These are phyloP conservation scores for Phaffomyces thermotolerans DNA, from an alignment of 805 yeast species.

Conservation along the genomic window DNA sequence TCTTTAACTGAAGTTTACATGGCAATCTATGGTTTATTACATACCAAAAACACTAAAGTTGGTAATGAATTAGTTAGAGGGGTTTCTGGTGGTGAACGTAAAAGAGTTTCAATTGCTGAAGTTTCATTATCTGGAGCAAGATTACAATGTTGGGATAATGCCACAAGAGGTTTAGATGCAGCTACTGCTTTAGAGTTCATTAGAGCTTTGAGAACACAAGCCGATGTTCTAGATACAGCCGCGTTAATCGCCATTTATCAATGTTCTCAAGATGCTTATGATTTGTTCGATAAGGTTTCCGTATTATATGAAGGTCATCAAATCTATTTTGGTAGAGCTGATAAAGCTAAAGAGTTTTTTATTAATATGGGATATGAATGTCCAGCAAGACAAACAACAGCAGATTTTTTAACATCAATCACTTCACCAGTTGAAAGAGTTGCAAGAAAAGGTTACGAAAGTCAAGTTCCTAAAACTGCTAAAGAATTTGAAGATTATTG, in stretches of 20 bases:
- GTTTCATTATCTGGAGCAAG: conserved; percentile 39
- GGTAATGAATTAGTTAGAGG: conserved; percentile 60
- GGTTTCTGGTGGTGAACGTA: conserved; percentile 66
- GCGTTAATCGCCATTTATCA: conserved; percentile 54
- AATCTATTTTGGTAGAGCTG: conserved; percentile 40
- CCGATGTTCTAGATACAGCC: conserved; percentile 38
- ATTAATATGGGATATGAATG: conserved; percentile 45
- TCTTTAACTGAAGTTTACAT: conserved; percentile 46
- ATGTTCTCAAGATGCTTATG: conserved; percentile 44
- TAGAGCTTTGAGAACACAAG: conserved; percentile 40
- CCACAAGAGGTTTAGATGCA: conserved; percentile 54
- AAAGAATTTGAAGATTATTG: conserved; percentile 42
- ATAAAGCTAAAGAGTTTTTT: conserved; percentile 39
- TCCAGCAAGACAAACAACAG: conserved; percentile 48
- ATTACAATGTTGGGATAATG: conserved; percentile 46
- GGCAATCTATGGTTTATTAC: conserved; percentile 41
- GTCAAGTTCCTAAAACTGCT: conserved; percentile 42
- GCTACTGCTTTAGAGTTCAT: conserved; percentile 51
- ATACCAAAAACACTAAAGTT: conserved; percentile 53
- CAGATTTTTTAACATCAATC: conserved; percentile 46
- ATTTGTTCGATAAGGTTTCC: conserved; percentile 42
- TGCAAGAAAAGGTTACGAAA: conserved; percentile 33
- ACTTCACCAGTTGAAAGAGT: conserved; percentile 44
- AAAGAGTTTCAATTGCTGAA: conserved; percentile 63
- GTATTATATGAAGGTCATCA: conserved; percentile 48